Conservation (phyloP, 2,329 filamentous ascomycete species). For the Colletotrichum higginsianum region DNA sequence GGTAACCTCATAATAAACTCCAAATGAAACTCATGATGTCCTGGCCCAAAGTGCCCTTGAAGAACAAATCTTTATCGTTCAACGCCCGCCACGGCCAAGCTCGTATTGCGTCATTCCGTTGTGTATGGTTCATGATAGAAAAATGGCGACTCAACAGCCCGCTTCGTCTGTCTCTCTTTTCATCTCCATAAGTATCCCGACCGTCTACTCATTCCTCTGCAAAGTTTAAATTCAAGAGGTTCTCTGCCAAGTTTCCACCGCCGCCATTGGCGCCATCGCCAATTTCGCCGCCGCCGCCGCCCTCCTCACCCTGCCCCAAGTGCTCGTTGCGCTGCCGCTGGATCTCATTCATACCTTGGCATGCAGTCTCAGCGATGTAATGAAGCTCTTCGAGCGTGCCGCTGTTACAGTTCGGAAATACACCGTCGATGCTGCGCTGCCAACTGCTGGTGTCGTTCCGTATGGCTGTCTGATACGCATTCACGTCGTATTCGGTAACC, state of each 20-base stretch:
- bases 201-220: constrained; percentile 7
- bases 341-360: constrained; percentile 60
- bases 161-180: too few species aligned
- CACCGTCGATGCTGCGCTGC: constrained; percentile 60
- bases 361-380: constrained; percentile 60
- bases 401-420: constrained; percentile 61
- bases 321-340: constrained; percentile 48
- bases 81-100: not conserved
- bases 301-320: constrained; percentile 13
- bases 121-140: not conserved
- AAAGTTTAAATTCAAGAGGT: constrained; percentile 38
- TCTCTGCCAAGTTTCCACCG: constrained; percentile 35
- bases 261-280: constrained; percentile 1
- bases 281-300: constrained; percentile 8
- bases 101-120: not conserved
- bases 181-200: not conserved
- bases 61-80: constrained; percentile 2
- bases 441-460: constrained; percentile 58
- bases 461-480: constrained; percentile 55
- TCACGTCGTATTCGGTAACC: constrained; percentile 54
- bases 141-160: not conserved
- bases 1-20: constrained; percentile 23
- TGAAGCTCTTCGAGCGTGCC: constrained; percentile 61
- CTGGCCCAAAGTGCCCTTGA: constrained; percentile 18
- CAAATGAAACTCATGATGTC: constrained; percentile 28